These are phyloP conservation scores for Thyridium curvatum DNA, from an alignment of 2,329 filamentous ascomycete genomes.

Conservation along the genomic window DNA sequence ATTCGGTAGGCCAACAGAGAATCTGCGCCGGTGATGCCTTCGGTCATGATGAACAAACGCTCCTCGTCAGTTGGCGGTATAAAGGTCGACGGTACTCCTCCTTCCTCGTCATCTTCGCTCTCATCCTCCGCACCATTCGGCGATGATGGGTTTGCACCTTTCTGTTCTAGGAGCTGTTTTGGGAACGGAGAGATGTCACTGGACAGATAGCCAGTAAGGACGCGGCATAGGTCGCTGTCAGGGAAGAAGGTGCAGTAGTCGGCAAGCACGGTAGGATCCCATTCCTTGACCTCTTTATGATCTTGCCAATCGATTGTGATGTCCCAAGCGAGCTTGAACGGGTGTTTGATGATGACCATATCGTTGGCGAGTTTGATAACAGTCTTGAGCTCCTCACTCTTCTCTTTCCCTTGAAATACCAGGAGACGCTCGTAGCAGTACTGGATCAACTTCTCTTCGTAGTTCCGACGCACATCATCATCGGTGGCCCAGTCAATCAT, in stretches of 20 bases:
- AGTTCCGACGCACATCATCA: constrained; percentile 74
- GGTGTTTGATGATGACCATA: constrained; percentile 95
- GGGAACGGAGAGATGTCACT: constrained; percentile 83
- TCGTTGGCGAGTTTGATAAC: constrained; percentile 75
- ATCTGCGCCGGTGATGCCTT: constrained; percentile 58
- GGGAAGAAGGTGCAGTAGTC: constrained; percentile 83
- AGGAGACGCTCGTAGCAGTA: constrained; percentile 74
- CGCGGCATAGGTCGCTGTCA: constrained; percentile 72
- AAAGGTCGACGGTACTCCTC: constrained; percentile 40
- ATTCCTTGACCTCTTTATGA: constrained; percentile 63
- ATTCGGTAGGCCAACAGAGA: constrained; percentile 81
- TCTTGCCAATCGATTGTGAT: constrained; percentile 88
- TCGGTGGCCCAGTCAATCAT: constrained; percentile 88
- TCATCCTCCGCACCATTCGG: constrained; percentile 40
- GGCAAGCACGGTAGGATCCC: constrained; percentile 71
- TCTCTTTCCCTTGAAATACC: constrained; percentile 59
- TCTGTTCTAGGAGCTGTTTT: constrained; percentile 9
- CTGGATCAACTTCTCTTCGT: constrained; percentile 84
- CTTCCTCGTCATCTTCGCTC: constrained; percentile 52
- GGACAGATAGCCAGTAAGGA: constrained; percentile 74
- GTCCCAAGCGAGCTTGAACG: constrained; percentile 84
- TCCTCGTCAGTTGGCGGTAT: constrained; percentile 68
- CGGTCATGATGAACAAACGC: constrained; percentile 72
- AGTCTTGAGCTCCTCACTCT: constrained; percentile 62
- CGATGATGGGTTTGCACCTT: constrained; percentile 18